Percentiles rank a stretch among this genome's conserved stretches.
These are phyloP conservation scores for Globisporangium uncinulatum DNA, from an alignment of 352 stramenopile species.

Conservation along the genomic window DNA sequence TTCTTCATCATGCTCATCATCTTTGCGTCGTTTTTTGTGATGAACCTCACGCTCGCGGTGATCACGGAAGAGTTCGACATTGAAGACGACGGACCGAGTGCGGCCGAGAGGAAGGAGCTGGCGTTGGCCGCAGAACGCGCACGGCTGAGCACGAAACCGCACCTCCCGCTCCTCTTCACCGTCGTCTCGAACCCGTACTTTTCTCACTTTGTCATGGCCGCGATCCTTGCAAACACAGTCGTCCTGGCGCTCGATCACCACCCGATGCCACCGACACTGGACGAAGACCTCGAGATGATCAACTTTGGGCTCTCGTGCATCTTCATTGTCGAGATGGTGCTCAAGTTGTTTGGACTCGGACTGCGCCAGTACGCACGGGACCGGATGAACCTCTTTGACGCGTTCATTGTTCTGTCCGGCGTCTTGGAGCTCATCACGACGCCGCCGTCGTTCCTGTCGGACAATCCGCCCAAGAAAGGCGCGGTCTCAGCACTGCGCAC, in stretches of 20 bases:
- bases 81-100: slow-evolving; percentile 34
- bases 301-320: slow-evolving; percentile 78
- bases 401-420: slow-evolving; percentile 78
- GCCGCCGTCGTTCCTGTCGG: slow-evolving; percentile 67
- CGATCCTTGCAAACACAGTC: slow-evolving; percentile 83
- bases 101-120: slow-evolving; percentile 30
- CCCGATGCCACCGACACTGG: slow-evolving; percentile 47
- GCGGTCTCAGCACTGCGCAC: slow-evolving; percentile 81
- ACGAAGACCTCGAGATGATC: slow-evolving; percentile 58
- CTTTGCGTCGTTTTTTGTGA: slow-evolving; percentile 91
- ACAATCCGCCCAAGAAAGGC: slow-evolving; percentile 44
- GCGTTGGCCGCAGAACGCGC: slow-evolving; percentile 23
- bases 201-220: slow-evolving; percentile 51
- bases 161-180: slow-evolving; percentile 36
- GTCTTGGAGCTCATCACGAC: slow-evolving; percentile 64
- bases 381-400: slow-evolving; percentile 82
- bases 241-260: slow-evolving; percentile 82
- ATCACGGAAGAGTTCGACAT: slow-evolving; percentile 89
- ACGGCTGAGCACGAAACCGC: slow-evolving; percentile 21
- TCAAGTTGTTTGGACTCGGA: slow-evolving; percentile 86
- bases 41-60: slow-evolving; percentile 91
- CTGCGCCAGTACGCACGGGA: slow-evolving; percentile 65
- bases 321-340: slow-evolving; percentile 66
- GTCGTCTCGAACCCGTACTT: slow-evolving; percentile 63
- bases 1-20: slow-evolving; percentile 91